A percentile compares a stretch with the other conserved stretches of the same genome.
These are phyloP conservation scores for Pyrenochaeta sp. DNA, from an alignment of 2,329 filamentous ascomycete species.

Conservation along the genomic window DNA sequence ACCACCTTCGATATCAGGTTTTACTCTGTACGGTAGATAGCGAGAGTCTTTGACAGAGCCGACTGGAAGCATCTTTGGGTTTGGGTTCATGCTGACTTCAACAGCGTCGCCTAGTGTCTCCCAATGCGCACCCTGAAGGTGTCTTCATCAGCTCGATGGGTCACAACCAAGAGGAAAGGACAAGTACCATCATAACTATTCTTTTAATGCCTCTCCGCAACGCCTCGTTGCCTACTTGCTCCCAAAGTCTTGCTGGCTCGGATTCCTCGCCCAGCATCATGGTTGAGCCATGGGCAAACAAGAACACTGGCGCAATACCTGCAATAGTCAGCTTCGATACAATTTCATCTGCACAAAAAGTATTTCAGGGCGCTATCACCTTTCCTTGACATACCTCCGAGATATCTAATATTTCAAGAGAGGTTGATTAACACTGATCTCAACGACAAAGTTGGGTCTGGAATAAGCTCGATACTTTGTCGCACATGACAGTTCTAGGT, in stretches of 20 bases:
- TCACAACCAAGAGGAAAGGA: neutral
- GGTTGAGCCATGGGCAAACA: constrained; percentile 73
- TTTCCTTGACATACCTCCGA: too few relatives aligned
- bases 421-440: too few relatives aligned
- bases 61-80: constrained; percentile 45
- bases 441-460: too few relatives aligned
- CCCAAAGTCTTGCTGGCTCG: constrained; percentile 67
- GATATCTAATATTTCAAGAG: too few relatives aligned
- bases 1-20: constrained; percentile 63
- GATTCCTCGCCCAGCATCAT: constrained; percentile 74
- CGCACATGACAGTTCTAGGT: too few relatives aligned
- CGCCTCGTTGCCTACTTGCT: constrained; percentile 67
- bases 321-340: too few relatives aligned
- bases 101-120: constrained; percentile 59
- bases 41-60: constrained; percentile 32
- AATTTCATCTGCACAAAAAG: too few relatives aligned
- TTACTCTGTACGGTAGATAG: constrained; percentile 70
- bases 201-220: constrained; percentile 65
- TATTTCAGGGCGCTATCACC: too few relatives aligned
- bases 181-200: constrained; percentile 67
- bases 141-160: neutral
- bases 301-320: constrained; percentile 62
- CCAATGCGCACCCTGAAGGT: constrained; percentile 68
- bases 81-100: constrained; percentile 66
- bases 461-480: too few relatives aligned